Evolutionary conservation across 495 filamentous ascomycete species (phyloP).

Genomic region (Staphylotrichum longicolle): DNA sequence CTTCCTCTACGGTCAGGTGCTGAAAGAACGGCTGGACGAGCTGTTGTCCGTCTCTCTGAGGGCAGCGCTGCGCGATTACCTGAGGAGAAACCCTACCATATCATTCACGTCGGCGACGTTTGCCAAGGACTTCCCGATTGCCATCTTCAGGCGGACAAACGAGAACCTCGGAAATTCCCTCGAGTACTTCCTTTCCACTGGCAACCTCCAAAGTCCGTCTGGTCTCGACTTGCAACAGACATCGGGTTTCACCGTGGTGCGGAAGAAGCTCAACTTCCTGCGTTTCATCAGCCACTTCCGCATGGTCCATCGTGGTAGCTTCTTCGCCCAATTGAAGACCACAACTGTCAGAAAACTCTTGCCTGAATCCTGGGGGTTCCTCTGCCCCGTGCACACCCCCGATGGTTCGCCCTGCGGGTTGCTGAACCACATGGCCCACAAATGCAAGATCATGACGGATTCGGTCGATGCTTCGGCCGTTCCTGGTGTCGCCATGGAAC

Average conservation of each 20-base stretch:
- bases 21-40: constrained; percentile 93
- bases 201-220: constrained; percentile 85
- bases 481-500: constrained; percentile 65
- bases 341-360: constrained; percentile 93
- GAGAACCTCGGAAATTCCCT: constrained; percentile 82
- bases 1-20: constrained; percentile 88
- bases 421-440: constrained; percentile 92
- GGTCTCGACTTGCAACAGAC: constrained; percentile 92
- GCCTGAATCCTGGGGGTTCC: constrained; percentile 95
- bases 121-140: constrained; percentile 70
- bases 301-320: constrained; percentile 97
- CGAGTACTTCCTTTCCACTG: constrained; percentile 95
- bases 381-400: constrained; percentile 96
- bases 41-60: constrained; percentile 67
- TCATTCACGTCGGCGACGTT: constrained; percentile 71
- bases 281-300: constrained; percentile 99
- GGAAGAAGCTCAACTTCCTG: constrained; percentile 99
- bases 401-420: constrained; percentile 94
- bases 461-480: constrained; percentile 68
- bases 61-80: constrained; percentile 64
- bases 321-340: constrained; percentile 96
- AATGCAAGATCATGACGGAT: constrained; percentile 81
- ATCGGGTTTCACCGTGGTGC: constrained; percentile 92
- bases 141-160: constrained; percentile 73
- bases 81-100: constrained; percentile 57